Conservation (phyloP, 2,329 filamentous ascomycete species). For the Phialocephala sp. region DNA sequence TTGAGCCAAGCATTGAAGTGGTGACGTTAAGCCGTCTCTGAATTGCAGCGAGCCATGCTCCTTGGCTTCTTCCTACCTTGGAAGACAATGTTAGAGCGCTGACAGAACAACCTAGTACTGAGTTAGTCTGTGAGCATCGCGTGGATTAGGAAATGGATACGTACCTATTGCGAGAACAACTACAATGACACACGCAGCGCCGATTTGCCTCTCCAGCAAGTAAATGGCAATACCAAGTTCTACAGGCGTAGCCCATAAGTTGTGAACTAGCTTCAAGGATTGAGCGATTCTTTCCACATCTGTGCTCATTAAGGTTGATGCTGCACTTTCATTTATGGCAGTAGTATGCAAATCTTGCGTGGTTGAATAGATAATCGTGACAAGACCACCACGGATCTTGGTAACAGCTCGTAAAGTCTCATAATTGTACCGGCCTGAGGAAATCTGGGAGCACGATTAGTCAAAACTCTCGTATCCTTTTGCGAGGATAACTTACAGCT, state of each 20-base stretch:
- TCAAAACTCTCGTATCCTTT: too few species aligned
- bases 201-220: conserved; percentile 40
- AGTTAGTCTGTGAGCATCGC: background rate
- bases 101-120: background rate
- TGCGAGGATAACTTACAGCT: background rate
- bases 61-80: background rate
- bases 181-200: conserved; percentile 30
- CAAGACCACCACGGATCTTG: conserved; percentile 38
- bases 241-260: conserved; percentile 36
- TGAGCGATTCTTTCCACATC: conserved; percentile 34
- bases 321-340: conserved; percentile 35
- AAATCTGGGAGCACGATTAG: too few species aligned
- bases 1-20: conserved; percentile 11
- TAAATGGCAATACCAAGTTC: conserved; percentile 40
- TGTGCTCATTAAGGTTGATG: conserved; percentile 41
- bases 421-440: too few species aligned
- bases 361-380: conserved; percentile 38
- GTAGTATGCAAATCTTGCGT: conserved; percentile 37
- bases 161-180: conserved; percentile 27
- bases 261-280: conserved; percentile 40
- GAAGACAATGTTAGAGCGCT: background rate
- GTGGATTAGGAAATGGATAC: background rate
- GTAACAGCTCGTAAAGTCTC: conserved; percentile 34
- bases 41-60: background rate
- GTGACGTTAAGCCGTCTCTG: background rate